Evolutionary conservation across 176 grass and related monocot species (phyloP).

Genomic region (Chloris gayana): DNA sequence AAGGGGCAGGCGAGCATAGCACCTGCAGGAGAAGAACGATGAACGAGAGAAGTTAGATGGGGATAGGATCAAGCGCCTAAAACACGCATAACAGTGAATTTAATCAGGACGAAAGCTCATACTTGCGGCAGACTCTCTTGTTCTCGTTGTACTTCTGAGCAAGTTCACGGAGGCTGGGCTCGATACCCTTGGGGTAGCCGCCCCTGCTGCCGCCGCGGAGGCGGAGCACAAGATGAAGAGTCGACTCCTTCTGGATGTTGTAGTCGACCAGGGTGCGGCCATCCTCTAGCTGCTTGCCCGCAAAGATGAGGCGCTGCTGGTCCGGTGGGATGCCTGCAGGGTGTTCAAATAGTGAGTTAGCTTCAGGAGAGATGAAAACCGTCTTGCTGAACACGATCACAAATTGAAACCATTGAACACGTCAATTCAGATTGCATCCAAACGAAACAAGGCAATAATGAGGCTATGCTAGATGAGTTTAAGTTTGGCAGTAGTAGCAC

Average conservation of each 20-base stretch:
- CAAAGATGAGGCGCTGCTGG: slow-evolving; percentile 67
- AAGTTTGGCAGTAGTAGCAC: too few relatives aligned
- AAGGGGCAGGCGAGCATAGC: too few relatives aligned
- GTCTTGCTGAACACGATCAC: too few relatives aligned
- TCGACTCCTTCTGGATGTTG: slow-evolving; percentile 64
- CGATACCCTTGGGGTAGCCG: slow-evolving; percentile 7
- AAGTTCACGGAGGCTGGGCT: slow-evolving; percentile 22
- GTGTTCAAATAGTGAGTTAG: neutral
- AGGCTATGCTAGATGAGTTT: neutral
- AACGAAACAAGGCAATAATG: neutral
- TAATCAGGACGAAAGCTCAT: neutral
- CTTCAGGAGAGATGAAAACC: neutral
- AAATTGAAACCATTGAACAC: neutral
- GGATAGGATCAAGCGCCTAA: neutral
- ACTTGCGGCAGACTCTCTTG: slow-evolving; percentile 47
- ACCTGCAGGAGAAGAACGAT: too few relatives aligned
- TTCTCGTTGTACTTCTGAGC: slow-evolving; percentile 44
- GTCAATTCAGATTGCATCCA: neutral
- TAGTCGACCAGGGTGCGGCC: slow-evolving; percentile 49
- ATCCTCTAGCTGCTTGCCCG: slow-evolving; percentile 61
- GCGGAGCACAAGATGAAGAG: slow-evolving; percentile 57
- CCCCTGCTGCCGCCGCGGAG: slow-evolving; percentile 45
- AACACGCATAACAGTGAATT: neutral
- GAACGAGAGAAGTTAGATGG: too few relatives aligned
- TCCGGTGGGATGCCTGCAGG: slow-evolving; percentile 49